Conservation (phyloP, 2,329 filamentous ascomycete species). For the Colletotrichum plurivorum region DNA sequence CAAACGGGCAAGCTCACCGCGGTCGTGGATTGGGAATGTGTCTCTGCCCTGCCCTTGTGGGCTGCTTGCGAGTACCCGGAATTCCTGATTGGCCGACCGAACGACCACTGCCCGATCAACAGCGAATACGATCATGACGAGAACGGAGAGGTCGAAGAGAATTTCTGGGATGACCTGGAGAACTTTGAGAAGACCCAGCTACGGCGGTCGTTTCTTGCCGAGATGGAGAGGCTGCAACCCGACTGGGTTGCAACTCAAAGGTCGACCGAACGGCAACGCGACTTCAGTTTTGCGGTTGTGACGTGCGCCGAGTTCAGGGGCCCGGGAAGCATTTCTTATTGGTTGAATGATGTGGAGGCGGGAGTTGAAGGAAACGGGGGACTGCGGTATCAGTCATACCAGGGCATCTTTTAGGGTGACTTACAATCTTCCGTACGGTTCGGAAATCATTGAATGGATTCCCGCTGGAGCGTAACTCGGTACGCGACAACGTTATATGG, state of each 20-base stretch:
- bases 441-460: too few relatives aligned
- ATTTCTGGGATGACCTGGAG: conserved; percentile 9
- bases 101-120: conserved; percentile 6
- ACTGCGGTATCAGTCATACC: too few relatives aligned
- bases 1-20: conserved; percentile 51
- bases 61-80: conserved; percentile 1
- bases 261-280: conserved; percentile 7
- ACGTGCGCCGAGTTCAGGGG: neutral
- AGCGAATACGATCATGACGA: conserved; percentile 10
- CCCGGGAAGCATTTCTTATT: neutral
- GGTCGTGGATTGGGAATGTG: conserved; percentile 60
- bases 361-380: neutral
- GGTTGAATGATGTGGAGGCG: conserved; percentile 5
- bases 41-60: conserved; percentile 55
- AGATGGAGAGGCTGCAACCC: conserved; percentile 15
- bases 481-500: too few relatives aligned
- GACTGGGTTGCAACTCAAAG: neutral
- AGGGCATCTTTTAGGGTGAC: too few relatives aligned
- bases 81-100: neutral
- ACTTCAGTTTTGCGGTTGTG: neutral
- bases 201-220: neutral
- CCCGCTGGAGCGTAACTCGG: too few relatives aligned
- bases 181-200: neutral
- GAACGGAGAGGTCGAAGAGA: neutral
- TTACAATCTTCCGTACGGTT: too few relatives aligned